Base-by-base conservation (phyloP, 106 monocot species). In the Amphibolis antarctica region DNA sequence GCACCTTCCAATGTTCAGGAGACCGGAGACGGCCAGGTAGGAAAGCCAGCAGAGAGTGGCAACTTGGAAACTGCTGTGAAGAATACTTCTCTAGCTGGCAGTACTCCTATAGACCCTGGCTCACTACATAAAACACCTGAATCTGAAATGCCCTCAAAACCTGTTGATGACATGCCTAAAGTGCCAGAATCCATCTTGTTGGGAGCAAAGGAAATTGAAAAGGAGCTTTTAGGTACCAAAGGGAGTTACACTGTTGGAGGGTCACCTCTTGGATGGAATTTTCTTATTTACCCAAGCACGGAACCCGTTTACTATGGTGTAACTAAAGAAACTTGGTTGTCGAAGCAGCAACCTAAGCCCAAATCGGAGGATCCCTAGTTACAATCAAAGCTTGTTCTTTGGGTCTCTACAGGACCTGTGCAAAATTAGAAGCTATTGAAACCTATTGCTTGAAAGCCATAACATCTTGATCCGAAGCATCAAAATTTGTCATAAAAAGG, bases 201-300 rank as follows among this genome's bases (percentile, higher is more conserved):
- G 22, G 56, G 26, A 47, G 30, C 46, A 9, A 28, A 44, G 17
- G 29, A 31, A 27, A 9, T 47, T 46, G 28, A 56, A 24, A 19
- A 68, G 12, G 22, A 57, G 45, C 68, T 68, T 11, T 48, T 20
- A 31, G n/a, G 23, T 4, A 22, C 13, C 9, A 14, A 48, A 59
- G 60, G 60, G 18, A 46, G 45, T 47, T 69, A 69, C 28, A 28
- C 60, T 30, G 28, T 60, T 17, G 69, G 69, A 20, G 69, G 69
- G 47, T 69, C 69, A 26, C 69, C 69, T 6, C 14, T 59, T 44
- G 46, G 60, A 10, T 59, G 59, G 69, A 69, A 69, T 48, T 69
- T 69, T 60, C 29, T 69, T 26, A 17, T 69, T 22, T 69, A 48
- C 14, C 5, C 44, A 45, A 36, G 36, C 10, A 11, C 24, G 13